Percentiles rank a stretch among this genome's conserved stretches.
Evolutionary conservation across 768 basidiomycete species (phyloP).

Genomic region (Boletus barrowsii): DNA sequence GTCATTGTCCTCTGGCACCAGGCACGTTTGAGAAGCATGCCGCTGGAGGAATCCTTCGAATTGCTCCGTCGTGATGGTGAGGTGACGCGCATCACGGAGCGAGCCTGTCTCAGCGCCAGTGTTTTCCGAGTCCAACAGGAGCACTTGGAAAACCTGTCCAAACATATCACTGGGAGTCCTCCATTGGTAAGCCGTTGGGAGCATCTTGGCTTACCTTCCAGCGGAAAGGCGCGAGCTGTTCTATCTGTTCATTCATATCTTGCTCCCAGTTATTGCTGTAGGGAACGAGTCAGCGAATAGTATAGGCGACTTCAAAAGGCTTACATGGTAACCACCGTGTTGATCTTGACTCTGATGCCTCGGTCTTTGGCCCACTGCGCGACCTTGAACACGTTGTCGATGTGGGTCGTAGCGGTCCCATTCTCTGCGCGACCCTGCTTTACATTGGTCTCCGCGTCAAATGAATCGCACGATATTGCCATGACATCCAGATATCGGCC

Average conservation of each 20-base stretch:
- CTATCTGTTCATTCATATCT: slow-evolving; percentile 39
- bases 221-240: slow-evolving; percentile 32
- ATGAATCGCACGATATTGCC: slow-evolving; percentile 42
- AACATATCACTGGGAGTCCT: background rate
- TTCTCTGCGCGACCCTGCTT: slow-evolving; percentile 34
- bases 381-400: slow-evolving; percentile 34
- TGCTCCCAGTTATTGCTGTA: slow-evolving; percentile 37
- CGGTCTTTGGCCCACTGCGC: slow-evolving; percentile 34
- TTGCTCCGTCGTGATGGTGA: slow-evolving; percentile 24
- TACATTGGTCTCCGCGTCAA: slow-evolving; percentile 35
- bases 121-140: slow-evolving; percentile 35
- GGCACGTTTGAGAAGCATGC: background rate
- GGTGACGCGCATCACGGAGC: slow-evolving; percentile 33
- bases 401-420: slow-evolving; percentile 29
- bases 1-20: slow-evolving; percentile 1
- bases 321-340: slow-evolving; percentile 33
- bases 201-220: slow-evolving; percentile 34
- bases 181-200: no score
- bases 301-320: background rate
- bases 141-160: slow-evolving; percentile 35
- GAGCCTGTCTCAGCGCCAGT: slow-evolving; percentile 31
- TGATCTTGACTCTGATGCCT: slow-evolving; percentile 39
- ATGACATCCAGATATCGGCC: slow-evolving; percentile 40
- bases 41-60: background rate
- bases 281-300: background rate